A percentile compares a stretch with the other conserved stretches of the same genome.
These are phyloP conservation scores for Sphagnurus paluster DNA, from an alignment of 1,284 basidiomycete genomes.

Conservation along the genomic window DNA sequence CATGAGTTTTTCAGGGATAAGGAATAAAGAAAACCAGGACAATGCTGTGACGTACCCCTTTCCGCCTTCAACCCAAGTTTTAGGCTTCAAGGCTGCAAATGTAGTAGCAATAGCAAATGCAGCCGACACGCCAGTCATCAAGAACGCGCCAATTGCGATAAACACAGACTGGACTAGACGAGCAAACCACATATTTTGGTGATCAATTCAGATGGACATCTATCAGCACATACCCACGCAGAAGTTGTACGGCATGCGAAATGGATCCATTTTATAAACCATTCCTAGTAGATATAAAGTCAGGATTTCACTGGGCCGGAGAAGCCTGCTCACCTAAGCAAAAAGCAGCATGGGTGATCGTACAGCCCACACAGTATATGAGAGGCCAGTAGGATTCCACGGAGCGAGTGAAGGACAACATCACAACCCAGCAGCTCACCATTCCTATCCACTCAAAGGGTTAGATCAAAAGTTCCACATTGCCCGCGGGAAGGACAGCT, in stretches of 20 bases:
- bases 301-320: background rate
- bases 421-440: slow-evolving; percentile 45
- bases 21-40: background rate
- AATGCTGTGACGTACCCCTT: slow-evolving; percentile 27
- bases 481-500: slow-evolving; percentile 2
- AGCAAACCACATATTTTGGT: background rate
- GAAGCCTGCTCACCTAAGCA: slow-evolving; percentile 32
- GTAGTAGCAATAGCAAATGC: slow-evolving; percentile 52
- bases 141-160: slow-evolving; percentile 45
- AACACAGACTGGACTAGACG: slow-evolving; percentile 48
- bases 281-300: slow-evolving; percentile 42
- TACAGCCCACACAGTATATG: slow-evolving; percentile 46
- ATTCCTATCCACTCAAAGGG: slow-evolving; percentile 36
- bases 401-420: slow-evolving; percentile 42
- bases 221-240: slow-evolving; percentile 47
- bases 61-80: slow-evolving; percentile 35
- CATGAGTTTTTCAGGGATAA: background rate
- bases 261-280: slow-evolving; percentile 62
- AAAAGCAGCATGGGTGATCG: slow-evolving; percentile 49
- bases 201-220: background rate
- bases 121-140: slow-evolving; percentile 51
- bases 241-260: slow-evolving; percentile 54
- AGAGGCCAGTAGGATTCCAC: slow-evolving; percentile 42
- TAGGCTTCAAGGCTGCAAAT: slow-evolving; percentile 46
- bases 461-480: background rate